Conservation (phyloP, 2,329 filamentous ascomycete species). For the Alternaria hordeiaustralica region DNA sequence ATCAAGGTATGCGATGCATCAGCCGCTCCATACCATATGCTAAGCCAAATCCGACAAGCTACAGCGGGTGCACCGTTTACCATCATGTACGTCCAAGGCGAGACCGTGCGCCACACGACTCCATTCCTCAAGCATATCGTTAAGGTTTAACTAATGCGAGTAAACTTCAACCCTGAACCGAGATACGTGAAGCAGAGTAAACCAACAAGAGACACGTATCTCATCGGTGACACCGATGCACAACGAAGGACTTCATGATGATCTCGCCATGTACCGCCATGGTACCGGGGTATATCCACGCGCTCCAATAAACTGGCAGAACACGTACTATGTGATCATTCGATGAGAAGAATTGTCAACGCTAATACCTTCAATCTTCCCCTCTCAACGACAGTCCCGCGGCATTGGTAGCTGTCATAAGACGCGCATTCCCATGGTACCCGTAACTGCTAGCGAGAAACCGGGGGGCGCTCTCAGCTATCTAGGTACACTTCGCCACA, state of each 20-base stretch:
- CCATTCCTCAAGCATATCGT: neutral
- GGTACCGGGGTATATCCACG: neutral
- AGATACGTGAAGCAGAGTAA: neutral
- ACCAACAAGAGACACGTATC: neutral
- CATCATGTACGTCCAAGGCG: neutral
- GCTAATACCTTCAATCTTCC: neutral
- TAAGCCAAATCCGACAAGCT: neutral
- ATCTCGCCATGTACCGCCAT: neutral
- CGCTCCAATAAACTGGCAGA: neutral
- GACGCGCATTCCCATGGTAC: conserved; percentile 1
- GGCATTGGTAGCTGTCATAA: neutral
- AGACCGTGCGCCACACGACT: neutral
- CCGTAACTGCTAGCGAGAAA: neutral
- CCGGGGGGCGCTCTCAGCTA: neutral
- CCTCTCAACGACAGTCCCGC: neutral
- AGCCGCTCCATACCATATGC: neutral
- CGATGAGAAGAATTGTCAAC: neutral
- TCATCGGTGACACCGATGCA: conserved; percentile 1
- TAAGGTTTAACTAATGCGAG: conserved; percentile 1
- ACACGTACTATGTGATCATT: neutral
- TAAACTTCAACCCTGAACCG: neutral
- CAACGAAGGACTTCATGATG: neutral
- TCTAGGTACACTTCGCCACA: neutral
- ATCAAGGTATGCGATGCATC: conserved; percentile 1
- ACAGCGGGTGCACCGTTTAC: neutral